Conservation (phyloP, 1,284 basidiomycete genomes). For the Wolfiporia cocos region DNA sequence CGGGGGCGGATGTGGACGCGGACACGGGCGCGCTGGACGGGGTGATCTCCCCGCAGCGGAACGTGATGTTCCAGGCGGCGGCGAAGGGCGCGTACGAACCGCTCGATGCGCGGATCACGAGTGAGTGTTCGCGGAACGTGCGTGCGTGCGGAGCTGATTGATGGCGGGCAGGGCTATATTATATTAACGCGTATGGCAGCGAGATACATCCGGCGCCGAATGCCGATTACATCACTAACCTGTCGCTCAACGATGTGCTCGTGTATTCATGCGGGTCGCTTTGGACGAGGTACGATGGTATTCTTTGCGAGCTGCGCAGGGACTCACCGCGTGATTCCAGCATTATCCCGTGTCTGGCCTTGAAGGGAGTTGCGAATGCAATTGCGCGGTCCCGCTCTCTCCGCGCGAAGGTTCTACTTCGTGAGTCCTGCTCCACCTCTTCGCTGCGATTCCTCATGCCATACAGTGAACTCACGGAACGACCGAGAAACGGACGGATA, state of each 20-base stretch:
- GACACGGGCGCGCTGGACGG: constrained; percentile 49
- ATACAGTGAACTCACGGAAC: constrained; percentile 79
- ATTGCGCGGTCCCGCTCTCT: constrained; percentile 76
- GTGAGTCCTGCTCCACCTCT: constrained; percentile 38
- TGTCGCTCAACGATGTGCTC: constrained; percentile 64
- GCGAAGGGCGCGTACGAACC: constrained; percentile 50
- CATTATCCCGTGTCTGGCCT: constrained; percentile 86
- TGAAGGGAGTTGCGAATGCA: constrained; percentile 75
- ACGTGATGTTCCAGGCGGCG: constrained; percentile 63
- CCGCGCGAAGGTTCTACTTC: constrained; percentile 77
- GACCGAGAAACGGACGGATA: constrained; percentile 91
- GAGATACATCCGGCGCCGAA: constrained; percentile 90
- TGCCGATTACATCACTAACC: constrained; percentile 66
- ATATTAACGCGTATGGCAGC: constrained; percentile 91
- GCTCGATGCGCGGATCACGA: constrained; percentile 58
- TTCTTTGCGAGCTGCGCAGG: too few species aligned
- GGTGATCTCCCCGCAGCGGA: constrained; percentile 38
- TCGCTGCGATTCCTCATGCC: neutral
- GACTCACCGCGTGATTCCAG: too few species aligned
- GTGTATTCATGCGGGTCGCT: constrained; percentile 92
- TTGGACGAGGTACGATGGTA: constrained; percentile 71
- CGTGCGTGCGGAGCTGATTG: neutral
- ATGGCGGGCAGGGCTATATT: constrained; percentile 61
- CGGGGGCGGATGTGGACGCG: constrained; percentile 35
- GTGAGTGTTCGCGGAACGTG: constrained; percentile 35